Percentiles rank a stretch among this genome's conserved stretches.
Conservation (phyloP, 371 early-diverging fungal species). For the Haplosporangium sp. region DNA sequence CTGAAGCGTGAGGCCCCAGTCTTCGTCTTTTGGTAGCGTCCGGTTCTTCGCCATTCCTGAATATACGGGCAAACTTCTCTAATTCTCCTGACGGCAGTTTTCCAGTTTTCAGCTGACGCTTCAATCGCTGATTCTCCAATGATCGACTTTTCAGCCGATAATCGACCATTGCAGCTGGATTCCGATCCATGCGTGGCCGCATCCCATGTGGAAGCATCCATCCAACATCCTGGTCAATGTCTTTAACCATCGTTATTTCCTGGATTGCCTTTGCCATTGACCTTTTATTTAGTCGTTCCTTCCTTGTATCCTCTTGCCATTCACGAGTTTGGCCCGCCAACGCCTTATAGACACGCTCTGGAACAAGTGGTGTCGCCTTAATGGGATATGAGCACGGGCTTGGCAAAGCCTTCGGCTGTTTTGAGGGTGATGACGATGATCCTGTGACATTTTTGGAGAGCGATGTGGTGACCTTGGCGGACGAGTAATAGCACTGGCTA, state of each 20-base stretch:
- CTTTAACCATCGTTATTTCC: background rate
- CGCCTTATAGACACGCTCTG: too few species aligned
- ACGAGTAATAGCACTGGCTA: slow-evolving; percentile 29
- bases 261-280: background rate
- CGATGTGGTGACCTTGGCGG: slow-evolving; percentile 7
- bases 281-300: too few species aligned
- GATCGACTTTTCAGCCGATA: slow-evolving; percentile 6
- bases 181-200: slow-evolving; percentile 9
- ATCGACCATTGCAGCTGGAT: slow-evolving; percentile 22
- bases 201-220: background rate
- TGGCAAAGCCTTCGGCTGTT: background rate
- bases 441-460: background rate
- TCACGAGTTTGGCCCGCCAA: too few species aligned
- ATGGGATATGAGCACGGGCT: slow-evolving; percentile 28
- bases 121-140: background rate
- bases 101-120: background rate
- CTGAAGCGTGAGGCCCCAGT: too few species aligned
- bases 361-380: background rate
- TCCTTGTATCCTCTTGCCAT: too few species aligned
- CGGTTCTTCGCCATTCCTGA: too few species aligned
- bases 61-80: background rate
- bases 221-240: background rate
- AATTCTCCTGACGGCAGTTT: background rate
- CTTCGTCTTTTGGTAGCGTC: too few species aligned
- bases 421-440: background rate